Evolutionary conservation across 768 basidiomycete genomes (phyloP), one percentile per base, ranked within the genome.

Genomic region (Lentinula edodes): DNA sequence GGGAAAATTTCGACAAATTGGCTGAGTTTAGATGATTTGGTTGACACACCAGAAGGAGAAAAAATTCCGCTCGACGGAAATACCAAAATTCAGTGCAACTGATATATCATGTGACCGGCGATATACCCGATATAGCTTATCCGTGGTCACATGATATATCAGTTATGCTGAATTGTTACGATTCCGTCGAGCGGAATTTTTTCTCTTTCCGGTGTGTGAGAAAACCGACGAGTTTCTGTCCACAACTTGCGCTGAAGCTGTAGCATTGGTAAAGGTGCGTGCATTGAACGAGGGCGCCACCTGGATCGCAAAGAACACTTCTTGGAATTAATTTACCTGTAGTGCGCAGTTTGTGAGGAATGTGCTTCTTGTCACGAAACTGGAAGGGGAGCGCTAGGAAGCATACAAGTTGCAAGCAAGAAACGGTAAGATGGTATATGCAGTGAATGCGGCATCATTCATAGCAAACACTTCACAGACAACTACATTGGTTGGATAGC

Each of bases 401-500:
- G 69, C 87, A 90, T 5, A 85, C 80, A n/a, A 86, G 77, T 69
- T 71, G 79, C 87, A 78, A 3, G 83, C 87, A 34, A 95, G 69
- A n/a, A n/a, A n/a, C n/a, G n/a, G n/a, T n/a, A n/a, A n/a, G n/a
- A n/a, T n/a, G n/a, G n/a, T n/a, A n/a, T 93, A 93, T 0, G 88
- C 90, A 0, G 90, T 91, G 73, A 90, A 95, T 0, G 85, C 83
- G 8, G 83, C 82, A 64, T 91, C 90, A 53, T 89, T 88, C 50
- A 96, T 80, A 4, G 76, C 69, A 70, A 97, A 94, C 0, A 93
- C 92, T 58, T 92, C 93, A 54, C 92, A 90, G 23, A 97, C 85
- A 52, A 98, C 90, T 18, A 97, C 87, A 67, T 98, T 98, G 1
- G 96, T 98, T 1, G 92, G 93, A 69, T 98, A 98, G 0, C 90